Evolutionary conservation across 768 basidiomycete species (phyloP).

Genomic region (Mycena metata): DNA sequence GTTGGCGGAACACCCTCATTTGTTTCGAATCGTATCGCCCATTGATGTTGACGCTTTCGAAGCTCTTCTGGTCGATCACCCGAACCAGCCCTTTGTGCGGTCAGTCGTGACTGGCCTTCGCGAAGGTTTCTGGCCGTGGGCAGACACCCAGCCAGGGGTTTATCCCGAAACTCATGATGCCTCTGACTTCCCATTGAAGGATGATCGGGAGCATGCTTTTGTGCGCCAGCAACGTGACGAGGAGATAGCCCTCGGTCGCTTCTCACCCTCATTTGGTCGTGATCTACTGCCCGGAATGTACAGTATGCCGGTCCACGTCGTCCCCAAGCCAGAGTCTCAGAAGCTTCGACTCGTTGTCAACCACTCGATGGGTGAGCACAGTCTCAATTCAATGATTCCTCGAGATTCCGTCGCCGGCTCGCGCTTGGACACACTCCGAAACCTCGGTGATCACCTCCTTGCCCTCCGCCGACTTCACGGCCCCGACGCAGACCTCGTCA

Average conservation of each 20-base stretch:
- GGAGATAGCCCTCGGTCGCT: slow-evolving; percentile 17
- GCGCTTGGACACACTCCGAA: not conserved
- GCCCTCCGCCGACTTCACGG: not conserved
- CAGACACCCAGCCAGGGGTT: too few species aligned
- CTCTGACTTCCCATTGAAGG: not conserved
- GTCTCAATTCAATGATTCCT: slow-evolving; percentile 10
- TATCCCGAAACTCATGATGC: slow-evolving; percentile 35
- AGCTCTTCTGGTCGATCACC: slow-evolving; percentile 32
- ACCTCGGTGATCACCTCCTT: not conserved
- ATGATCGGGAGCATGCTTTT: slow-evolving; percentile 27
- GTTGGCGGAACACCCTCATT: slow-evolving; percentile 10
- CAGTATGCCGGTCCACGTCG: slow-evolving; percentile 9
- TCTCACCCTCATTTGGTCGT: slow-evolving; percentile 32
- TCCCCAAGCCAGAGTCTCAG: slow-evolving; percentile 5
- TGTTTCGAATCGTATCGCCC: slow-evolving; percentile 41
- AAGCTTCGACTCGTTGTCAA: slow-evolving; percentile 15
- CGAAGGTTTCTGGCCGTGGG: too few species aligned
- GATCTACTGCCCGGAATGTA: slow-evolving; percentile 43
- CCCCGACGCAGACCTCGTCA: slow-evolving; percentile 1
- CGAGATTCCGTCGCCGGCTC: slow-evolving; percentile 7
- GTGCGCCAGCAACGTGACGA: slow-evolving; percentile 31
- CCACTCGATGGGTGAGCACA: slow-evolving; percentile 4
- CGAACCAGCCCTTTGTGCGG: not conserved
- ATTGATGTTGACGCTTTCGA: slow-evolving; percentile 38
- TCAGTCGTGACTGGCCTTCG: too few species aligned